A percentile compares a stretch with the other conserved stretches of the same genome.
Evolutionary conservation across 108 stramenopile genomes (phyloP).

Genomic region (Nitzschia sp.): DNA sequence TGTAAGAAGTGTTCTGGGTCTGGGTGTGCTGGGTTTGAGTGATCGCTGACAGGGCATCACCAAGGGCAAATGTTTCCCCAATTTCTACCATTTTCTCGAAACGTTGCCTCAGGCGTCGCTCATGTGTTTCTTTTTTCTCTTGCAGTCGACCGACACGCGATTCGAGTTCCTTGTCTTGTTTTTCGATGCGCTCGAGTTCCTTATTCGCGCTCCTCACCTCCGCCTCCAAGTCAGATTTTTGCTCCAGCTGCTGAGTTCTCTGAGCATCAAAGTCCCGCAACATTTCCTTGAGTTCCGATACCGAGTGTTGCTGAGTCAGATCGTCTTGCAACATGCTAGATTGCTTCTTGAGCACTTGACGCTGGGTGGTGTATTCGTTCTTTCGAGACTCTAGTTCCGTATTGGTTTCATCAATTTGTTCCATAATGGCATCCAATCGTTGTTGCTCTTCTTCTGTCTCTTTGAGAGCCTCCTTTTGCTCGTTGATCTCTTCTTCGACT

Average conservation of each 20-base stretch:
- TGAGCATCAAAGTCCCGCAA: conserved; percentile 57
- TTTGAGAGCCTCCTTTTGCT: conserved; percentile 27
- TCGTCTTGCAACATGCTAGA: conserved; percentile 62
- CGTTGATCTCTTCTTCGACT: conserved; percentile 66
- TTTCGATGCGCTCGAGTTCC: conserved; percentile 35
- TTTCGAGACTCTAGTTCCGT: conserved; percentile 32
- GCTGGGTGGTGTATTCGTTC: conserved; percentile 27
- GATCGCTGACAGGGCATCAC: conserved; percentile 26
- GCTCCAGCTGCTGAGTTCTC: conserved; percentile 37
- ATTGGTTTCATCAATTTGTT: conserved; percentile 37
- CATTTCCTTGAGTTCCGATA: conserved; percentile 59
- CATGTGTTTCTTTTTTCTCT: conserved; percentile 53
- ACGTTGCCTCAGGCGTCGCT: conserved; percentile 42
- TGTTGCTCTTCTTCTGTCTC: conserved; percentile 50
- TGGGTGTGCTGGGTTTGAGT: conserved; percentile 32
- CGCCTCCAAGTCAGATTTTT: conserved; percentile 25
- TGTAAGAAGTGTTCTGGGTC: conserved; percentile 41
- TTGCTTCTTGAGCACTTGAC: conserved; percentile 44
- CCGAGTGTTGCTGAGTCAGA: conserved; percentile 47
- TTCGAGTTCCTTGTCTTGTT: conserved; percentile 39
- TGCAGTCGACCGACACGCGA: conserved; percentile 57
- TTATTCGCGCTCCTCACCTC: conserved; percentile 25
- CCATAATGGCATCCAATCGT: conserved; percentile 37
- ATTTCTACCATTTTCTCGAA: conserved; percentile 71
- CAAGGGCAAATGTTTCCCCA: conserved; percentile 50